Evolutionary conservation across 805 yeast species (phyloP).

Genomic region (Kazachstania viticola): DNA sequence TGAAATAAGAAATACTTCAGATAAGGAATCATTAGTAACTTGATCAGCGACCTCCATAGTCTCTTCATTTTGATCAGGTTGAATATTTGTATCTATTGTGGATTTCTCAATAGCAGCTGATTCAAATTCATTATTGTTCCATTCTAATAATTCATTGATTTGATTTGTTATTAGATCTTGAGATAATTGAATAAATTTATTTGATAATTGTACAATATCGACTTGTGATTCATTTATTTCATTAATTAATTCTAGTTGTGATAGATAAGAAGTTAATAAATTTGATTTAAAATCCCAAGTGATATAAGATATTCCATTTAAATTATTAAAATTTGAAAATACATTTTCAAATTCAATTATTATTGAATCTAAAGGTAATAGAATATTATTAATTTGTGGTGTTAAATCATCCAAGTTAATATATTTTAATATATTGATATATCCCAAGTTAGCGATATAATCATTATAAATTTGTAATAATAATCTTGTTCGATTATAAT

Average conservation of each 20-base stretch:
- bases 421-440: conserved; percentile 20
- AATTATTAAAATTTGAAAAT: conserved; percentile 6
- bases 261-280: conserved; percentile 18
- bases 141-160: conserved; percentile 10
- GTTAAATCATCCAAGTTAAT: conserved; percentile 18
- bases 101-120: background rate
- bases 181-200: conserved; percentile 10
- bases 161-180: conserved; percentile 10
- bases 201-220: conserved; percentile 8
- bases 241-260: conserved; percentile 14
- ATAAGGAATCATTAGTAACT: conserved; percentile 14
- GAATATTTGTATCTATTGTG: background rate
- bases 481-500: conserved; percentile 23
- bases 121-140: conserved; percentile 1
- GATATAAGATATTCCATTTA: conserved; percentile 7
- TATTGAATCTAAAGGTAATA: conserved; percentile 11
- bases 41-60: conserved; percentile 20
- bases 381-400: conserved; percentile 8
- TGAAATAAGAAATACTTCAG: conserved; percentile 13
- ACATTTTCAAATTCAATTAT: conserved; percentile 15
- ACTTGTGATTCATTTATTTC: conserved; percentile 6
- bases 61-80: conserved; percentile 9
- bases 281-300: conserved; percentile 27
- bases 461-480: conserved; percentile 22
- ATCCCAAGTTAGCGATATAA: conserved; percentile 20